A percentile compares a stretch with the other conserved stretches of the same genome.
phyloP scores from a whole-genome alignment of 768 basidiomycete genomes.

The Leccinum obscurum region DNA sequence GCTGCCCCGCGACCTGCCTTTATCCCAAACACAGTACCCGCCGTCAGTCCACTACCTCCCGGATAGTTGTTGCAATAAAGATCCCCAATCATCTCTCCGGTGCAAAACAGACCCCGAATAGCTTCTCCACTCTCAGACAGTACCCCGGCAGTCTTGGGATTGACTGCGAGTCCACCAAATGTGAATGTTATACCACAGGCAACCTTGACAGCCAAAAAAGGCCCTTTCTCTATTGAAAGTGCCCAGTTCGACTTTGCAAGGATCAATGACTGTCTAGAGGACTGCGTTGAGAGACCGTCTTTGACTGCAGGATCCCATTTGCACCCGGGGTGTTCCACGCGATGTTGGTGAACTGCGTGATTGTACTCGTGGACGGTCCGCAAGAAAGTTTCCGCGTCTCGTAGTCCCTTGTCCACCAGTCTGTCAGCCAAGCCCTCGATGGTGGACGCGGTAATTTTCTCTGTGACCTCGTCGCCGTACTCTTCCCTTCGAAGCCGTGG shows the following conservation, averaged over 20 bases:
- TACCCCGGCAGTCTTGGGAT: conserved; percentile 54
- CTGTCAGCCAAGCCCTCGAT: conserved; percentile 51
- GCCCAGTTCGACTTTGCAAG: conserved; percentile 73
- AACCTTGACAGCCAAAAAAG: conserved; percentile 67
- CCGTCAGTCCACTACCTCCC: conserved; percentile 65
- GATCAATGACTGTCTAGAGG: conserved; percentile 34
- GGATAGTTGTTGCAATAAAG: conserved; percentile 69
- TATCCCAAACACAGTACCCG: conserved; percentile 64
- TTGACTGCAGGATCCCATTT: conserved; percentile 66
- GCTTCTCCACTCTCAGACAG: conserved; percentile 39
- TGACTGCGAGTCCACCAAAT: conserved; percentile 65
- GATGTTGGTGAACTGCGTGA: conserved; percentile 42
- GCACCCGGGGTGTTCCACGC: conserved; percentile 32
- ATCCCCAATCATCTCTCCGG: conserved; percentile 70
- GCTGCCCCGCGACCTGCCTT: conserved; percentile 53
- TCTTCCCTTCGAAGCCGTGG: conserved; percentile 58
- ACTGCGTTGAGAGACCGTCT: conserved; percentile 58
- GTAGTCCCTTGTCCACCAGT: conserved; percentile 47
- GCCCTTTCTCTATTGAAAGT: conserved; percentile 48
- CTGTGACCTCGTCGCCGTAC: conserved; percentile 61
- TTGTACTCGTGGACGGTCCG: conserved; percentile 53
- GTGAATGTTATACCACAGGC: conserved; percentile 73
- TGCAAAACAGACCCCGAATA: conserved; percentile 60
- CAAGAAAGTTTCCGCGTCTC: conserved; percentile 42
- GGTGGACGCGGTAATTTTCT: conserved; percentile 48